Conservation (phyloP, 2,329 filamentous ascomycete genomes). For the Iodosphaeria phyllophila region DNA sequence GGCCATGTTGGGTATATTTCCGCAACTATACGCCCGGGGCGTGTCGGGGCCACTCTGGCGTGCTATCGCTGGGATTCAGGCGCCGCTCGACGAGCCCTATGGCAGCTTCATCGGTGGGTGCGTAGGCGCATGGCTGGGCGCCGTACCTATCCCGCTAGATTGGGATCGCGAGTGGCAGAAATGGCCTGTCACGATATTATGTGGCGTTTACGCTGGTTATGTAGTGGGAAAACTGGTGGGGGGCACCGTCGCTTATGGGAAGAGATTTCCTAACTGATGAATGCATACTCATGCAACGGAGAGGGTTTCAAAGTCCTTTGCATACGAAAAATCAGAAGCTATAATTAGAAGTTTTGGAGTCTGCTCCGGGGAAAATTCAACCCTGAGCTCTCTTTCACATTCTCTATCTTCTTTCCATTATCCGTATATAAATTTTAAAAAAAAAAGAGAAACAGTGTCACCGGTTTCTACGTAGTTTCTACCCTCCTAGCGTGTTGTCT, state of each 20-base stretch:
- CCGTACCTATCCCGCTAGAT: conserved; percentile 86
- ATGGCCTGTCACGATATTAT: conserved; percentile 85
- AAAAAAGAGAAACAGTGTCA: no score
- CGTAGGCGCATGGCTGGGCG: conserved; percentile 79
- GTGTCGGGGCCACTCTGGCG: conserved; percentile 57
- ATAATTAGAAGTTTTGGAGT: neutral
- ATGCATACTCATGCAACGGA: no score
- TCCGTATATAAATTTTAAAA: no score
- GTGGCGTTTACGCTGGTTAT: conserved; percentile 66
- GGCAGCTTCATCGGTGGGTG: conserved; percentile 63
- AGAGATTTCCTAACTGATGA: conserved; percentile 15
- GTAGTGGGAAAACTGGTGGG: conserved; percentile 48
- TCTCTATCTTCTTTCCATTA: no score
- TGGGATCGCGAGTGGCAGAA: conserved; percentile 99
- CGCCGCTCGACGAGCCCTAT: conserved; percentile 68
- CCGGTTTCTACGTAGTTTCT: no score
- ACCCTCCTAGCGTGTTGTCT: no score
- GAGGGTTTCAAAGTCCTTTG: neutral
- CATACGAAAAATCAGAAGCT: neutral
- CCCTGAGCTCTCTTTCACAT: no score
- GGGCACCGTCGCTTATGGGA: conserved; percentile 28
- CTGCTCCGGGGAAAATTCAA: no score
- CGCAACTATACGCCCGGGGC: conserved; percentile 72
- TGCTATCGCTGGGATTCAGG: conserved; percentile 42
- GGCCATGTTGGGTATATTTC: conserved; percentile 57